Evolutionary conservation across 345 rosid genomes (phyloP), one percentile per base, ranked within the genome.

Genomic region (Syzygium oleosum): DNA sequence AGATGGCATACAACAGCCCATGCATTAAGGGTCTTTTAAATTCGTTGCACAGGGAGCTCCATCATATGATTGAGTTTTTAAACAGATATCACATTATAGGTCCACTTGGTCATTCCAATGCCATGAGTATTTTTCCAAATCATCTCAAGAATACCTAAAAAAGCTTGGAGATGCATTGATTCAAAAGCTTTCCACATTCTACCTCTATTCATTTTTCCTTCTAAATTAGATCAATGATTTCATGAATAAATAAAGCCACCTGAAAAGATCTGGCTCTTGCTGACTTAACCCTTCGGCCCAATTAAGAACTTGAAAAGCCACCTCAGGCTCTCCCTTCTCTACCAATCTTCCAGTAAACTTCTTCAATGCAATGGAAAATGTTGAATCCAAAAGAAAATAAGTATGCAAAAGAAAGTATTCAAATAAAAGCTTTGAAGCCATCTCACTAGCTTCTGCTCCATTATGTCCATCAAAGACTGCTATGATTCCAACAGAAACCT

Each of bases 371-470:
- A 92, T 88, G 59, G 96, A 94, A 91, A 91, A 94, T 4, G 96
- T 91, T 3, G 97, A 97, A 91, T 96, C 99, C 95, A 97, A 88
- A 86, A 97, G 98, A 89, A 97, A 96, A 91, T 93, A 95, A 11
- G 95, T 93, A 89, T 97, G 99, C 92, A 97, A 88, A 84, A 96
- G 94, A 91, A 97, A 95, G 92, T 97, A 97, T 88, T 97, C 98
- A 89, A 97, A 88, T 52, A 97, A 87, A 90, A 94, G 96, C 87
- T 93, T 95, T 1, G 98, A 96, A 88, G 99, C 98, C 98, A 97
- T 95, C 87, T 97, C 99, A 90, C 99, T 97, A 84, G 99, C 99
- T 92, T 97, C 99, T 27, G 97, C 97, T 51, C 99, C 99, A 91
- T 96, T 97, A 87, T 97, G 99, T 34, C 99, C 99, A 65, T 97